These are phyloP conservation scores for Mortierella alpina DNA, from an alignment of 192 early-diverging fungal genomes.

Conservation along the genomic window DNA sequence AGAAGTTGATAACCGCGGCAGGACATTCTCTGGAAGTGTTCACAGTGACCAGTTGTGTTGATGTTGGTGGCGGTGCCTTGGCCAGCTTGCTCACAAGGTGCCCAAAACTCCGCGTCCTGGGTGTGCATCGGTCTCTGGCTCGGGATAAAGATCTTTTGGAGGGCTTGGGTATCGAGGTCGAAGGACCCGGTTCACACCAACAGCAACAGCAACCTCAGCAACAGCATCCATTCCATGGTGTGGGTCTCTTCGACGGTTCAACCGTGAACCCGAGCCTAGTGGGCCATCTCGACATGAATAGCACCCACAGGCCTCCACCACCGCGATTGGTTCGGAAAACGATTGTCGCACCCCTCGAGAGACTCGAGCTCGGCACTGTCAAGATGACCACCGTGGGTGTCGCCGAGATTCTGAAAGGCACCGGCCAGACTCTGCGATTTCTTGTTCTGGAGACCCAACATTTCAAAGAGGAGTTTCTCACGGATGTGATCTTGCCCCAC, in stretches of 20 bases:
- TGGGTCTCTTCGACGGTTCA: background rate
- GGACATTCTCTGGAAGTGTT: conserved; percentile 44
- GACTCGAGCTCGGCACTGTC: conserved; percentile 35
- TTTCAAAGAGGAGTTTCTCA: conserved; percentile 32
- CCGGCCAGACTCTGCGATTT: conserved; percentile 29
- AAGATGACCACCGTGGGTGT: conserved; percentile 26
- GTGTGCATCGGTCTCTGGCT: conserved; percentile 40
- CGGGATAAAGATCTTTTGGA: conserved; percentile 35
- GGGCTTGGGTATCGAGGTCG: conserved; percentile 32
- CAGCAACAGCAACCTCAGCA: background rate
- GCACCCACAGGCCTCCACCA: background rate
- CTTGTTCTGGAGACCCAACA: conserved; percentile 47
- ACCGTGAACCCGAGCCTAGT: background rate
- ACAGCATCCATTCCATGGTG: background rate
- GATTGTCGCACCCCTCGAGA: conserved; percentile 39
- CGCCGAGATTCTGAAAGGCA: conserved; percentile 33
- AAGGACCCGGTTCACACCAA: background rate
- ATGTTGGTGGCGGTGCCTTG: conserved; percentile 41
- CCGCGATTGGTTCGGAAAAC: background rate
- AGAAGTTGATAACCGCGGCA: conserved; percentile 35
- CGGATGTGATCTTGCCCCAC: conserved; percentile 28
- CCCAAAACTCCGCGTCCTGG: conserved; percentile 35
- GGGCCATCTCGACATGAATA: background rate
- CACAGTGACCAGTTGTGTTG: conserved; percentile 45
- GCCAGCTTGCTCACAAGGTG: conserved; percentile 41